Conservation (phyloP, 495 filamentous ascomycete species). For the Trichoderma virens region DNA sequence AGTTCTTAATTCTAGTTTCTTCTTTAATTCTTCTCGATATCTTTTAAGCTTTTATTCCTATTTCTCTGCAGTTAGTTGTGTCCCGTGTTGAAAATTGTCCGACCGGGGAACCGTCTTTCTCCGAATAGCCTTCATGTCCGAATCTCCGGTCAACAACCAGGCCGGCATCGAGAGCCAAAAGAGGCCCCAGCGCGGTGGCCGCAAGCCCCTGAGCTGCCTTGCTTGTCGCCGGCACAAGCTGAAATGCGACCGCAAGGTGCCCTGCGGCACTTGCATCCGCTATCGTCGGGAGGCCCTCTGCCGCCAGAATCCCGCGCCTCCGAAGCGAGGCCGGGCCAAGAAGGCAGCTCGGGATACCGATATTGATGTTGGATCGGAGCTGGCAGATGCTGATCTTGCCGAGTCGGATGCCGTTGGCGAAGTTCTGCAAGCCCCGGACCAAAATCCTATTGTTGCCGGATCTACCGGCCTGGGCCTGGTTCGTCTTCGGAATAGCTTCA, state of each 20-base stretch:
- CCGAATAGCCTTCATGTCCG: background rate
- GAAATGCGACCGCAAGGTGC: background rate
- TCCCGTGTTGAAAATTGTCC: background rate
- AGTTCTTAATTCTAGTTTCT: background rate
- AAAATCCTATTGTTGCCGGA: background rate
- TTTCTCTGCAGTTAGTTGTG: too few relatives aligned
- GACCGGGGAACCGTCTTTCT: background rate
- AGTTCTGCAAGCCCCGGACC: background rate
- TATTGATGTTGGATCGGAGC: background rate
- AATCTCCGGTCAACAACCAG: background rate
- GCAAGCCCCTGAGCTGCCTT: constrained; percentile 4
- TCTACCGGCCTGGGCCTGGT: background rate
- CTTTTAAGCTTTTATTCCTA: too few relatives aligned
- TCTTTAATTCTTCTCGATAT: background rate
- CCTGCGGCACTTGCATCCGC: background rate
- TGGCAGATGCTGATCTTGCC: background rate
- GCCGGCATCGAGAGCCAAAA: background rate
- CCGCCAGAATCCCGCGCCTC: constrained; percentile 1
- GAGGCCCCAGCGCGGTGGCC: background rate
- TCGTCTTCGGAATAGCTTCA: background rate
- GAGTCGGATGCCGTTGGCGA: background rate
- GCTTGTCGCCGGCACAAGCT: constrained; percentile 1
- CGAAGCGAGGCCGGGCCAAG: background rate
- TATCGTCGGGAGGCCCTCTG: background rate
- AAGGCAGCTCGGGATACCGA: background rate